Conservation (phyloP, 768 basidiomycete genomes). For the Galerina sulciceps region DNA sequence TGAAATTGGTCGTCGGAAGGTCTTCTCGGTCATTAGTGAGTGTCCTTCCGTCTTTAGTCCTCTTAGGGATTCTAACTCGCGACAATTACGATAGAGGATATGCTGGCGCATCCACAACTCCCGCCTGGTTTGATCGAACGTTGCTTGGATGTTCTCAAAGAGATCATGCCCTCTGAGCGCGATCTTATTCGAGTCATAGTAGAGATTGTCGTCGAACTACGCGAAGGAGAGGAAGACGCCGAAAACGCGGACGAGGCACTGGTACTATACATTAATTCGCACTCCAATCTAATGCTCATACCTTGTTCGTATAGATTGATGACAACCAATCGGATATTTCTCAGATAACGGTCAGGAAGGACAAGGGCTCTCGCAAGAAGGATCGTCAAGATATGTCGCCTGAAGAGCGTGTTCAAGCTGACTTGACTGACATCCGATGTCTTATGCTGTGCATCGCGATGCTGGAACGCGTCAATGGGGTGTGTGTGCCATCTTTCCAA, state of each 20-base stretch:
- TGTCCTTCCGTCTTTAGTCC: slow-evolving; percentile 20
- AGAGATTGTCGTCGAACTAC: slow-evolving; percentile 40
- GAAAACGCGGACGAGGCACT: slow-evolving; percentile 23
- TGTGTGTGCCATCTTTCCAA: slow-evolving; percentile 43
- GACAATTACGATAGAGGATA: slow-evolving; percentile 61
- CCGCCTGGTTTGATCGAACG: slow-evolving; percentile 79
- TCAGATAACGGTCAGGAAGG: slow-evolving; percentile 30
- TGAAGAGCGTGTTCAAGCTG: slow-evolving; percentile 67
- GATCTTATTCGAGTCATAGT: slow-evolving; percentile 42
- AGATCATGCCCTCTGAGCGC: slow-evolving; percentile 81
- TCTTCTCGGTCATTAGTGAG: slow-evolving; percentile 87
- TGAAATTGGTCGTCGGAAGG: slow-evolving; percentile 91
- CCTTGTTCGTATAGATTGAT: slow-evolving; percentile 16
- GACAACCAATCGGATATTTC: slow-evolving; percentile 31
- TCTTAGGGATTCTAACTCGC: background rate
- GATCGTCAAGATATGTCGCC: slow-evolving; percentile 66
- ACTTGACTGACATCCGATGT: slow-evolving; percentile 81
- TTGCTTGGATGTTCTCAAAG: slow-evolving; percentile 85
- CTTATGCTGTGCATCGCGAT: slow-evolving; percentile 83
- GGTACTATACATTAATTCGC: slow-evolving; percentile 12
- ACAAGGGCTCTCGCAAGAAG: slow-evolving; percentile 32
- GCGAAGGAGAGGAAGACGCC: slow-evolving; percentile 37
- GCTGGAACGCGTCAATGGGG: slow-evolving; percentile 90
- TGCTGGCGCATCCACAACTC: slow-evolving; percentile 83
- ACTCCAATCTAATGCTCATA: background rate